Evolutionary conservation across 352 stramenopile species (phyloP), one percentile per base, ranked within the genome.

Genomic region (Phytophthora litchii): DNA sequence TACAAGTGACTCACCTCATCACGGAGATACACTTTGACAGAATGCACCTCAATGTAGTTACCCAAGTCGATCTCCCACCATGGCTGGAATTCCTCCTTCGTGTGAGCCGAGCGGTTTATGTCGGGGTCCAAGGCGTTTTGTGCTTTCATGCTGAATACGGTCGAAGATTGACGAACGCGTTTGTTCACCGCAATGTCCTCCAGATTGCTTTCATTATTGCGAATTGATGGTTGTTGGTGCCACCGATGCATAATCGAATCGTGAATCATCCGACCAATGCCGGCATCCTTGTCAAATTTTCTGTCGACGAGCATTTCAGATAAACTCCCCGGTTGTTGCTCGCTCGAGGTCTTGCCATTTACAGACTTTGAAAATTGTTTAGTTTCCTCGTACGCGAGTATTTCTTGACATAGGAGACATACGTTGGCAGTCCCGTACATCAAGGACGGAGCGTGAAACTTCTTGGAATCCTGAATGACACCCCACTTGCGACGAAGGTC

Each of bases 31-130:
- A 83, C 55, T 53, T 76, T 82, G 44, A 85, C 60, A 2, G 70
- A 78, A 45, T 85, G 69, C 14, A 82, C 67, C 25, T 82, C 70
- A 31, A 74, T 40, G 49, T 82, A 82, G 51, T 82, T 85, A 23
- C 52, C 75, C 10, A 85, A 44, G 32, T 82, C 75, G 7, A 85
- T 74, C 27, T 85, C 75, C 75, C 75, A 85, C 75, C 75, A 85
- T 8, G 72, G 72, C 49, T 85, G 75, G 20, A 79, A 57, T 49
- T 85, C 75, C 5, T 80, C 67, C n/a, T 74, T 73, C 1, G 72
- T 85, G 29, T 82, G 72, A 2, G 72, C 60, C 10, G 62, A 64
- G 19, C 66, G 62, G 3, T 74, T 60, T 2, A 70, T 31, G 29
- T 77, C 61, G 2, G 43, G 14, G 12, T 70, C 50, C 13, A 85